phyloP scores from a whole-genome alignment of 108 stramenopile species.

The Stephanodiscus minutulus region DNA sequence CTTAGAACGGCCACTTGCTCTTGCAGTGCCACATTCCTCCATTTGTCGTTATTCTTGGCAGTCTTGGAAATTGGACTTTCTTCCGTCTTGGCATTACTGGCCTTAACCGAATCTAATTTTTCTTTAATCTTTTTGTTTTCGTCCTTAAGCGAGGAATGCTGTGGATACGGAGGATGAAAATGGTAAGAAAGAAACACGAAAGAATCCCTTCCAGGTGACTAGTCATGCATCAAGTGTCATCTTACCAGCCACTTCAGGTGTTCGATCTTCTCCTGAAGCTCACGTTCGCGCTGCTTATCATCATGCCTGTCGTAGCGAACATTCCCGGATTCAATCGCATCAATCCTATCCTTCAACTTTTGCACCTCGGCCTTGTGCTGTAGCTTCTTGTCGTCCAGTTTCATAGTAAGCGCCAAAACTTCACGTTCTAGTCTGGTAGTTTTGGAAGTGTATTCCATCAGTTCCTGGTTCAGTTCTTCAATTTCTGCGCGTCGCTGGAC shows the following conservation, averaged over 20 bases:
- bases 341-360: slow-evolving; percentile 61
- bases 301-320: slow-evolving; percentile 22
- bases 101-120: slow-evolving; percentile 50
- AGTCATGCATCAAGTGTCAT: background rate
- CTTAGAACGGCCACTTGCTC: slow-evolving; percentile 60
- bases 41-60: slow-evolving; percentile 59
- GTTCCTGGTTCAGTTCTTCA: slow-evolving; percentile 85
- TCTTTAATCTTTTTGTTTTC: slow-evolving; percentile 70
- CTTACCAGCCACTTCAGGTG: slow-evolving; percentile 62
- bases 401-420: slow-evolving; percentile 64
- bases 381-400: slow-evolving; percentile 68
- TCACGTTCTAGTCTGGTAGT: slow-evolving; percentile 69
- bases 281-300: slow-evolving; percentile 49
- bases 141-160: slow-evolving; percentile 61
- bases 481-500: slow-evolving; percentile 73
- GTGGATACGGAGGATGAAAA: background rate
- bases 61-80: slow-evolving; percentile 36
- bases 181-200: background rate
- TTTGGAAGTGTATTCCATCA: slow-evolving; percentile 64
- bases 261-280: slow-evolving; percentile 67
- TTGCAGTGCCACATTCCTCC: slow-evolving; percentile 63
- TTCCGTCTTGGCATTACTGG: slow-evolving; percentile 20
- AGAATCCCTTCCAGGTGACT: background rate
- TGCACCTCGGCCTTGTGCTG: slow-evolving; percentile 69
- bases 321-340: slow-evolving; percentile 52